Evolutionary conservation across 2,329 filamentous ascomycete species (phyloP).

Genomic region (Blastomyces emzantsi): DNA sequence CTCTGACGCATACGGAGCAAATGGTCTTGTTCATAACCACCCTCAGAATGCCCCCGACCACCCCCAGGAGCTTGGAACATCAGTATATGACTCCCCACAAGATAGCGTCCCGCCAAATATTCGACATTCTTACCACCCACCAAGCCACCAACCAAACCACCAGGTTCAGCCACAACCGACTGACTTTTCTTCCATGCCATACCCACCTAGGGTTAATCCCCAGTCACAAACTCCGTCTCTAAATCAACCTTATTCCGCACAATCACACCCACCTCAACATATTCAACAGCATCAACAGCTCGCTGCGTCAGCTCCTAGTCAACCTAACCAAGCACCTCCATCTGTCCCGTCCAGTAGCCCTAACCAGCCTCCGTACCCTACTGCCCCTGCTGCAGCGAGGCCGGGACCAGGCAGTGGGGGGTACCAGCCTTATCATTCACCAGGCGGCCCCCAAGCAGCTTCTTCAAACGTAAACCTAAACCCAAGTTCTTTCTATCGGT

Average conservation of each 20-base stretch:
- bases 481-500: constrained; percentile 34
- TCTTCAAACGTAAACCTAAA: constrained; percentile 24
- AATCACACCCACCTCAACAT: constrained; percentile 17
- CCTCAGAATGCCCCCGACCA: constrained; percentile 61
- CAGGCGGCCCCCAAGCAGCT: constrained; percentile 21
- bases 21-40: constrained; percentile 39
- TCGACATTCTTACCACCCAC: constrained; percentile 28
- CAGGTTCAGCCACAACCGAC: constrained; percentile 19
- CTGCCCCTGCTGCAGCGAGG: constrained; percentile 24
- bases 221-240: constrained; percentile 12
- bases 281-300: constrained; percentile 23
- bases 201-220: constrained; percentile 30
- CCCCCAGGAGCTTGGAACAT: constrained; percentile 69
- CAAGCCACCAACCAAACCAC: constrained; percentile 14
- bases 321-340: constrained; percentile 26
- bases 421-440: constrained; percentile 33
- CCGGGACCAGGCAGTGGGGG: constrained; percentile 16
- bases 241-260: constrained; percentile 19
- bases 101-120: constrained; percentile 28
- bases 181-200: constrained; percentile 35
- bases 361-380: constrained; percentile 28
- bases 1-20: constrained; percentile 37
- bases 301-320: constrained; percentile 16
- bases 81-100: constrained; percentile 66
- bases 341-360: constrained; percentile 26